A percentile compares a stretch with the other conserved stretches of the same genome.
phyloP scores from a whole-genome alignment of 768 basidiomycete species.

The Rossbeevera mucosa region DNA sequence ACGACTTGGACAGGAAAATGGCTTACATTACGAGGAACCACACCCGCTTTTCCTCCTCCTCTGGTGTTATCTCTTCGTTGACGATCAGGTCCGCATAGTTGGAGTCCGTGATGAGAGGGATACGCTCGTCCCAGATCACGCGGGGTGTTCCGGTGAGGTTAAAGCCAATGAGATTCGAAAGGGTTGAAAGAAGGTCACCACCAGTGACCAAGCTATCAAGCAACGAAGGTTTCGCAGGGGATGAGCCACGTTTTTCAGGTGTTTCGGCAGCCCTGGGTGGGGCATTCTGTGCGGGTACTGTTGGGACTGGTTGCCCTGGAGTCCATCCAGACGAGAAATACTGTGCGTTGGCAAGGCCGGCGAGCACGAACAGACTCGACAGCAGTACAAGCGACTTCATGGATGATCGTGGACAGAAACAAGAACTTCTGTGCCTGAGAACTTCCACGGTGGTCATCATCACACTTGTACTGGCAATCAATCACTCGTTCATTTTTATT shows the following conservation, averaged over 20 bases:
- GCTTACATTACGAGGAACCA: constrained; percentile 81
- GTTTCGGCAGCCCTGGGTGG: constrained; percentile 19
- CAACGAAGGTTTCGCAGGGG: constrained; percentile 20
- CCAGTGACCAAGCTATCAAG: constrained; percentile 42
- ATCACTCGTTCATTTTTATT: too few species aligned
- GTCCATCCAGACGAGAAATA: constrained; percentile 82
- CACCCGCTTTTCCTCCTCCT: constrained; percentile 62
- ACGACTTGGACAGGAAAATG: background rate
- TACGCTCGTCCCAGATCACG: constrained; percentile 61
- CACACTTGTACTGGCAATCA: too few species aligned
- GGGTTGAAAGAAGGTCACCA: constrained; percentile 46
- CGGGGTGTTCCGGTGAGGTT: constrained; percentile 57
- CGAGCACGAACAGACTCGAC: constrained; percentile 26
- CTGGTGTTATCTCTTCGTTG: constrained; percentile 58
- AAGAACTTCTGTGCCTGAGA: background rate
- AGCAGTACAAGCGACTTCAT: constrained; percentile 50
- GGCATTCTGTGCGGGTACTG: constrained; percentile 11
- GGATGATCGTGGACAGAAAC: constrained; percentile 1
- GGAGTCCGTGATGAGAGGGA: constrained; percentile 77
- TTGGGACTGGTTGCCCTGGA: constrained; percentile 58
- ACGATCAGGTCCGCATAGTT: constrained; percentile 72
- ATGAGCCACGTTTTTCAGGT: constrained; percentile 20
- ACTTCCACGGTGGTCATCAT: background rate
- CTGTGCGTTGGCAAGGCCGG: constrained; percentile 44
- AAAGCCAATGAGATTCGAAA: constrained; percentile 59